These are phyloP conservation scores for Fusarium globosum DNA, from an alignment of 2,329 filamentous ascomycete species.

Conservation along the genomic window DNA sequence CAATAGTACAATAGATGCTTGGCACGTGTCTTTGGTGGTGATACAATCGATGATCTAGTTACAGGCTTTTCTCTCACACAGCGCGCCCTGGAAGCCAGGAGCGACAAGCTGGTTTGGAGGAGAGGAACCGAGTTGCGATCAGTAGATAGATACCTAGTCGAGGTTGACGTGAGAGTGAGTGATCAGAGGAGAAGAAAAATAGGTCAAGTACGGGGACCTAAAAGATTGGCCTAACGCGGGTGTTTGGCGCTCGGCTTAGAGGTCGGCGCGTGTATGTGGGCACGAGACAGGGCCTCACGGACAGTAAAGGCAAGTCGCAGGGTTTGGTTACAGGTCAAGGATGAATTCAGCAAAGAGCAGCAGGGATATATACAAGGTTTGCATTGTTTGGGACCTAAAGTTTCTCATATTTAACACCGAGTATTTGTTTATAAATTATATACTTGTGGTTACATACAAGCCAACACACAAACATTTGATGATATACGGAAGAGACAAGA, in stretches of 20 bases:
- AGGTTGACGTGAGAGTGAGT: neutral
- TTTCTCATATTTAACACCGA: constrained; percentile 9
- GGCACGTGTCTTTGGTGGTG: constrained; percentile 10
- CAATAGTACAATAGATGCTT: constrained; percentile 38
- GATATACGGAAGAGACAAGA: neutral
- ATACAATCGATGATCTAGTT: constrained; percentile 29
- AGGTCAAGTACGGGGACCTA: constrained; percentile 8
- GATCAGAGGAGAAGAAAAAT: neutral
- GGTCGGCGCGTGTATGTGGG: constrained; percentile 38
- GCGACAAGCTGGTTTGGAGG: constrained; percentile 42
- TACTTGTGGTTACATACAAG: neutral
- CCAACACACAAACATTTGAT: neutral
- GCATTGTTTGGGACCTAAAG: constrained; percentile 10
- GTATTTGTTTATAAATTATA: constrained; percentile 4
- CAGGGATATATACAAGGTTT: constrained; percentile 18
- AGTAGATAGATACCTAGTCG: neutral
- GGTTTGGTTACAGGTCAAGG: constrained; percentile 40
- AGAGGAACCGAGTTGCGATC: constrained; percentile 31
- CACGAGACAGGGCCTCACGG: constrained; percentile 32
- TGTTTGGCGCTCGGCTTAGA: constrained; percentile 38
- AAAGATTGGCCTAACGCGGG: constrained; percentile 37
- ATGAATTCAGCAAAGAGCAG: constrained; percentile 19
- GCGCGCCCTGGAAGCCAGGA: constrained; percentile 46
- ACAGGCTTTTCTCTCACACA: constrained; percentile 41
- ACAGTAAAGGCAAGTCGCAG: constrained; percentile 23